Conservation (phyloP, 2,329 filamentous ascomycete genomes). For the Alternaria conjuncta region DNA sequence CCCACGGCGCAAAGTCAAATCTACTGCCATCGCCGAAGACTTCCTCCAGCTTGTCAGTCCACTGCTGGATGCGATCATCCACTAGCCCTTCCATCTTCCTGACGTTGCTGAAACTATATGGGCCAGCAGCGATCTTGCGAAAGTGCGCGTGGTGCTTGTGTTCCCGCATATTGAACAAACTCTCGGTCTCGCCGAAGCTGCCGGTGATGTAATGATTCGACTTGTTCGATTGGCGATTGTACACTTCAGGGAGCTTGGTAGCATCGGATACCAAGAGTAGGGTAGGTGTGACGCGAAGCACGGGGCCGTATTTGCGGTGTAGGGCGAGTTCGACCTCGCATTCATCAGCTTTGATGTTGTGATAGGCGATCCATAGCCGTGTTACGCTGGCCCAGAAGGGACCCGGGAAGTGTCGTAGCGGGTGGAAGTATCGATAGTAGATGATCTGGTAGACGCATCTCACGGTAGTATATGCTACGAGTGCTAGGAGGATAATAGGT, state of each 20-base stretch:
- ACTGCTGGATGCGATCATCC: constrained; percentile 58
- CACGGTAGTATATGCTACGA: not conserved
- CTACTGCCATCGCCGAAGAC: constrained; percentile 54
- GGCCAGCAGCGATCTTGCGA: constrained; percentile 61
- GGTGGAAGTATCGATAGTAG: constrained; percentile 59
- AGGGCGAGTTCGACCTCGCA: constrained; percentile 51
- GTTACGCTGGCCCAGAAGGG: constrained; percentile 63
- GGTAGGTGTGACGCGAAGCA: constrained; percentile 47
- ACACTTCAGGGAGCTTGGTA: constrained; percentile 62
- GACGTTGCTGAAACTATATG: constrained; percentile 64
- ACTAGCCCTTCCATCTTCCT: constrained; percentile 66
- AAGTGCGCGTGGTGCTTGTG: constrained; percentile 59
- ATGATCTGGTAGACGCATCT: constrained; percentile 46
- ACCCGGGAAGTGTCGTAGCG: constrained; percentile 60
- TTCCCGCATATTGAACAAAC: constrained; percentile 65
- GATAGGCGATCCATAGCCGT: constrained; percentile 60
- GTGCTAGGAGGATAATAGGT: not conserved
- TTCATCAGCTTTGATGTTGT: constrained; percentile 58
- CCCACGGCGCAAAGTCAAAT: constrained; percentile 64
- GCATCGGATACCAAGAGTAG: constrained; percentile 63
- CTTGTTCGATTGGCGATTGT: constrained; percentile 63
- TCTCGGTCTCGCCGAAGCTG: constrained; percentile 62
- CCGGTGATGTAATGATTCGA: constrained; percentile 66
- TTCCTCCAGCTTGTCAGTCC: constrained; percentile 57
- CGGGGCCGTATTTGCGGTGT: constrained; percentile 56